Base-by-base conservation (phyloP, 139 green algal species). In the Mesotaenium endlicherianum region DNA sequence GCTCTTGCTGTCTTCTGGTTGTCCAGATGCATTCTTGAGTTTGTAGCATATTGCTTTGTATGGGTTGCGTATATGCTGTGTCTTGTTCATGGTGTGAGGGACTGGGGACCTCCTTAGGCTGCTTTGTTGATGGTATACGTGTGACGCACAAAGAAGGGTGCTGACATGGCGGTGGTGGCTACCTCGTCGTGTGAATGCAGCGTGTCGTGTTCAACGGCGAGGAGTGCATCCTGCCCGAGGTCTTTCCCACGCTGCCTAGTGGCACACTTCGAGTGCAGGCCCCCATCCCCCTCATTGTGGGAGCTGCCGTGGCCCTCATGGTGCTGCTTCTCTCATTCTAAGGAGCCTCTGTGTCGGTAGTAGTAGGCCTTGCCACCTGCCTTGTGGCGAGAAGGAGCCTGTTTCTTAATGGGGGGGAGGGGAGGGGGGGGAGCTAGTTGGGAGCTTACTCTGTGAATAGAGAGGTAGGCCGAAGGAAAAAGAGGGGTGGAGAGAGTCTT, bases 201-300 rank as follows among this genome's bases (percentile, higher is more conserved):
- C 47, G 50, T 39, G 50, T 84, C 38, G 44, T 76, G 14, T 84
- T 84, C 77, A 84, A 84, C 44, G 77, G 77, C 64, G 77, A 84
- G 57, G 57, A 84, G 36, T 84, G 77, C 36, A 53, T 84, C n/a
- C 79, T 84, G 77, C 77, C 77, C 14, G 36, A 45, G n/a, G 34
- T 53, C 3, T 79, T 79, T 55, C 77, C 77, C 20, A 78, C 77
- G 34, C 50, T 84, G 11, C 77, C 77, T 43, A 72, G 11, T 72
- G 6, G 36, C 41, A 38, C 60, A 8, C 5, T 6, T 36, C 5
- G 60, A 11, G 36, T 72, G 8, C 60, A 36, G 41, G 60, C 8
- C 5, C 11, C 43, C 43, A 47, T 38, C 11, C 36, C 60, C 43
- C 53, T 64, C 20, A 36, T 72, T 11, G 5, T 72, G 60, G 60